These are phyloP conservation scores for Crithidia mellificae DNA, from an alignment of 208 protist species.

Conservation along the genomic window DNA sequence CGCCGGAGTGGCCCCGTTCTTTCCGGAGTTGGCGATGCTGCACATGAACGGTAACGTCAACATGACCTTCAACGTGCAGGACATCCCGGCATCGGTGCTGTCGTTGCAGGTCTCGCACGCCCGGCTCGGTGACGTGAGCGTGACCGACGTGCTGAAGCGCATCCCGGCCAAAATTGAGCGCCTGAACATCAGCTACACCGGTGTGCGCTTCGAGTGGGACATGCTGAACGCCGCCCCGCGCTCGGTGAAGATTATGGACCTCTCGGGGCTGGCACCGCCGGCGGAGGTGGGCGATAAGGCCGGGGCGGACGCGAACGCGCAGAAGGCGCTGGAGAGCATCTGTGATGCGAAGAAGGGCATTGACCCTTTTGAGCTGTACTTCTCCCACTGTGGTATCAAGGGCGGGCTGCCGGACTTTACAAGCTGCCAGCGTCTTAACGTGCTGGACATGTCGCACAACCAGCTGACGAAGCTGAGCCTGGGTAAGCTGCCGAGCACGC, in stretches of 20 bases:
- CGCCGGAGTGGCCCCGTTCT: background rate
- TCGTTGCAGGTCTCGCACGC: constrained; percentile 12
- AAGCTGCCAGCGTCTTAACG: background rate
- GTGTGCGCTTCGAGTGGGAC: background rate
- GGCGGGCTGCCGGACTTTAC: constrained; percentile 4
- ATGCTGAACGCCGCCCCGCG: background rate
- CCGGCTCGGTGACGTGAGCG: background rate
- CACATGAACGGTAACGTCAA: constrained; percentile 7
- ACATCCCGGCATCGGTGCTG: background rate
- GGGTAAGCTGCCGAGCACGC: constrained; percentile 7
- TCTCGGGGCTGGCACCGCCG: constrained; percentile 9
- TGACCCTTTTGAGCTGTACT: background rate
- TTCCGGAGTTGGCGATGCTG: background rate
- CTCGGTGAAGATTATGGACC: background rate
- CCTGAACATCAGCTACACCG: constrained; percentile 17
- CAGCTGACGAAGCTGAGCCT: background rate
- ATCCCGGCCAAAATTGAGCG: background rate
- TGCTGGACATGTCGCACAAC: constrained; percentile 41
- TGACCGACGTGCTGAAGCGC: constrained; percentile 1
- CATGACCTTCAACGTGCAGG: background rate
- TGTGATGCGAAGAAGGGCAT: background rate
- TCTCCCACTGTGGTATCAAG: background rate
- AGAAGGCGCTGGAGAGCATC: background rate
- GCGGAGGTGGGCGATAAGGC: background rate
- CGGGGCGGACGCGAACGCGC: background rate